Conservation (phyloP, 2,329 filamentous ascomycete genomes). For the Zalaria obscura region DNA sequence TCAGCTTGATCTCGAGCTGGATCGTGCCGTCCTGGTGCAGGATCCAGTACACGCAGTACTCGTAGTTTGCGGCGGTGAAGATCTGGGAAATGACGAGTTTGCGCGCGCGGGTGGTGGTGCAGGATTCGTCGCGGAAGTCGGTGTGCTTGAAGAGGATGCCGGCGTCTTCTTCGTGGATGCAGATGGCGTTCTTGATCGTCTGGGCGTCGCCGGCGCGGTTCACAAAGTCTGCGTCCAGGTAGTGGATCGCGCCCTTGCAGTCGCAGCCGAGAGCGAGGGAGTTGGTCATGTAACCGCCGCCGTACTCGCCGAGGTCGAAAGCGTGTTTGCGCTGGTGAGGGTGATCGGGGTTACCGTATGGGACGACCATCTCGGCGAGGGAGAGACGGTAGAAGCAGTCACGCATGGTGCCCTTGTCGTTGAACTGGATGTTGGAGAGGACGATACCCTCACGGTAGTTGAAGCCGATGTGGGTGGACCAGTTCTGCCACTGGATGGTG, state of each 20-base stretch:
- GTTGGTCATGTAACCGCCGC: conserved; percentile 60
- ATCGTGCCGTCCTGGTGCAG: conserved; percentile 88
- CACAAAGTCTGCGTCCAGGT: conserved; percentile 77
- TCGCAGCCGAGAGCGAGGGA: conserved; percentile 58
- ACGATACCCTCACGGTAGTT: conserved; percentile 90
- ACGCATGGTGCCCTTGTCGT: conserved; percentile 52
- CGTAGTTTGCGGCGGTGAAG: conserved; percentile 93
- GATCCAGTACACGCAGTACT: conserved; percentile 80
- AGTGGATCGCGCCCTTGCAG: conserved; percentile 84
- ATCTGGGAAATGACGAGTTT: conserved; percentile 83
- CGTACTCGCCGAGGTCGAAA: conserved; percentile 67
- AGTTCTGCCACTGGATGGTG: conserved; percentile 79
- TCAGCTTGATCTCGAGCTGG: conserved; percentile 80
- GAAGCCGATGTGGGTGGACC: conserved; percentile 85
- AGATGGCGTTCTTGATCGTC: conserved; percentile 85
- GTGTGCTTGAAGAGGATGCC: conserved; percentile 81
- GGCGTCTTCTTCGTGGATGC: conserved; percentile 85
- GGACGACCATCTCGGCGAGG: conserved; percentile 86
- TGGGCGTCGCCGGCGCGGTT: conserved; percentile 52
- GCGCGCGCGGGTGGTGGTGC: conserved; percentile 71
- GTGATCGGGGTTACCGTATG: conserved; percentile 68
- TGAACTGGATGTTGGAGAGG: conserved; percentile 78
- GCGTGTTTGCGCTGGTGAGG: conserved; percentile 69
- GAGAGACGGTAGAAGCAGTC: conserved; percentile 83
- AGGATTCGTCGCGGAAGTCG: conserved; percentile 81